Evolutionary conservation across 176 grass and related monocot species (phyloP).

Genomic region (Luzula sylvatica): DNA sequence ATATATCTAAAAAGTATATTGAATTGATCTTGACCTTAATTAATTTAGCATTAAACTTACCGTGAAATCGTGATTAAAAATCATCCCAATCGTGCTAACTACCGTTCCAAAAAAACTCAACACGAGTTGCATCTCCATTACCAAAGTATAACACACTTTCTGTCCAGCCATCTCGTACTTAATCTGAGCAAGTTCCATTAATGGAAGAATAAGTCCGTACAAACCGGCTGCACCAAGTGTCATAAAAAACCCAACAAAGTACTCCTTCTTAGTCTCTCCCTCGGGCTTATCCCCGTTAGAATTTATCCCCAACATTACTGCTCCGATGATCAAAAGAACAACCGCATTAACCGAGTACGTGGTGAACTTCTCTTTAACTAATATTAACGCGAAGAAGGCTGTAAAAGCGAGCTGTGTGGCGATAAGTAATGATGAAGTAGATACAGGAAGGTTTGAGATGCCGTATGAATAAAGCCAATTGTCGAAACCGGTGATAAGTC

Average conservation of each 20-base stretch:
- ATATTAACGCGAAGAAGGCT: constrained; percentile 51
- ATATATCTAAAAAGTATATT: too few species aligned
- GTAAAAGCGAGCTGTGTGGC: constrained; percentile 84
- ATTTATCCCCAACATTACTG: constrained; percentile 58
- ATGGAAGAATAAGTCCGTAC: constrained; percentile 42
- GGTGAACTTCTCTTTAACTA: constrained; percentile 62
- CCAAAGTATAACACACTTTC: constrained; percentile 43
- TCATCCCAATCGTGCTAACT: constrained; percentile 54
- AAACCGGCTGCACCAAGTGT: constrained; percentile 48
- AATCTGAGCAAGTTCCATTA: constrained; percentile 62
- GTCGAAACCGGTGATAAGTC: constrained; percentile 48
- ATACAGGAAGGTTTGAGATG: constrained; percentile 57
- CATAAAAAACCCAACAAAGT: constrained; percentile 56
- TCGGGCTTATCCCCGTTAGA: constrained; percentile 29
- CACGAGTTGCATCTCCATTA: constrained; percentile 78
- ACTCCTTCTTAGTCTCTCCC: constrained; percentile 39
- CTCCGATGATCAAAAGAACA: constrained; percentile 49
- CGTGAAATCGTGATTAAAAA: constrained; percentile 55
- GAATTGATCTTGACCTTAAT: too few species aligned
- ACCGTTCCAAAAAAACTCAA: constrained; percentile 46
- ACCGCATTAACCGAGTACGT: constrained; percentile 63
- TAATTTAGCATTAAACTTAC: too few species aligned
- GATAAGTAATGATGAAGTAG: constrained; percentile 61
- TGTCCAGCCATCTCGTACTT: constrained; percentile 23
- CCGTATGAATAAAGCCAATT: constrained; percentile 67